phyloP scores from a whole-genome alignment of 2,329 filamentous ascomycete species.

The Alternaria sp. region DNA sequence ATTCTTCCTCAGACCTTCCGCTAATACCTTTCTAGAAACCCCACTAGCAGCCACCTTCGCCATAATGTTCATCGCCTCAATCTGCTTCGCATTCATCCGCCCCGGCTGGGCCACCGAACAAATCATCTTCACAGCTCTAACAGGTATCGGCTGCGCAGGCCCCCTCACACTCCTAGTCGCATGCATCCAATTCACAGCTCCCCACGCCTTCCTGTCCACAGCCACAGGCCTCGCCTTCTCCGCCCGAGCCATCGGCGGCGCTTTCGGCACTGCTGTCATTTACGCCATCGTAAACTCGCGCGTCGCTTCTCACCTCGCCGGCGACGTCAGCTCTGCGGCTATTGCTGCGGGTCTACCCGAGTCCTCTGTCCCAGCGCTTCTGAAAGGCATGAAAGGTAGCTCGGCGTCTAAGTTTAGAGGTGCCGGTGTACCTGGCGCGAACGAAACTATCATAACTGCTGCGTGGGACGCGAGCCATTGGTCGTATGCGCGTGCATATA shows the following conservation, averaged over 20 bases:
- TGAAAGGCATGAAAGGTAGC: conserved; percentile 27
- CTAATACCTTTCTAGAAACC: conserved; percentile 15
- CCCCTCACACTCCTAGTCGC: conserved; percentile 42
- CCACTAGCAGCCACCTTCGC: conserved; percentile 35
- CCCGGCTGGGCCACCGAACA: conserved; percentile 34
- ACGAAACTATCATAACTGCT: conserved; percentile 21
- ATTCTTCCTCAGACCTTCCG: not conserved
- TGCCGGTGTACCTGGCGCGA: conserved; percentile 20
- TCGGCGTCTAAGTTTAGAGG: conserved; percentile 17
- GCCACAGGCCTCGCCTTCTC: conserved; percentile 44
- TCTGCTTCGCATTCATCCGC: conserved; percentile 34
- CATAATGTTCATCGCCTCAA: conserved; percentile 36
- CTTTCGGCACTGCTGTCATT: conserved; percentile 41
- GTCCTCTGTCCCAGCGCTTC: conserved; percentile 22
- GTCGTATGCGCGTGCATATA: conserved; percentile 38
- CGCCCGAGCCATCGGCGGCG: conserved; percentile 41
- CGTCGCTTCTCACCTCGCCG: conserved; percentile 27
- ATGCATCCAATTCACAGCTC: conserved; percentile 40
- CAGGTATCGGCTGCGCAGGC: conserved; percentile 36
- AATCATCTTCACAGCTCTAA: conserved; percentile 34
- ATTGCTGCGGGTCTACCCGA: conserved; percentile 30
- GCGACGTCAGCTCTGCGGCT: conserved; percentile 29
- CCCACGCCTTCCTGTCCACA: conserved; percentile 38
- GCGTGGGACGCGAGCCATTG: conserved; percentile 37
- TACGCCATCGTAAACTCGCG: conserved; percentile 36